Base-by-base conservation (phyloP, 257 asterid genomes). In the Lantana camara region DNA sequence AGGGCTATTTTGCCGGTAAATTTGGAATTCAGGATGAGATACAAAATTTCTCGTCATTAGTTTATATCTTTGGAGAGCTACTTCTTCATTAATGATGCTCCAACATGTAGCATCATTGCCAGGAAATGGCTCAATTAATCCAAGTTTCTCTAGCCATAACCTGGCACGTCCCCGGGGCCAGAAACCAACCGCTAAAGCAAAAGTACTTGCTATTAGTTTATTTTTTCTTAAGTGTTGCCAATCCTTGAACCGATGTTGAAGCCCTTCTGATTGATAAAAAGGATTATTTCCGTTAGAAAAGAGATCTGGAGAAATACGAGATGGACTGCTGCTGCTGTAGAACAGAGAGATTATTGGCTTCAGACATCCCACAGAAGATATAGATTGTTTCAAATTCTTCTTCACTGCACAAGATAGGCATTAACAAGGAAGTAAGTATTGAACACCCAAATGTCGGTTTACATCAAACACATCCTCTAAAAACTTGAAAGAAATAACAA, bases 191-290 rank as follows among this genome's bases (percentile, higher is more conserved):
- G 96, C 97, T 55, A 69, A 70, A 48, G 78, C 77, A 62, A 92
- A 92, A 64, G 96, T 92, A 70, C 95, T 91, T 21, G 98, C 95
- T n/a, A 95, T 92, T 48, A 86, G 80, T 71, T 79, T 92, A 77
- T 79, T 57, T 79, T 67, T 83, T 77, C 98, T 84, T 76, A 82
- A 54, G 66, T 86, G 79, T 71, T 83, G 95, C 98, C 96, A 89
- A 69, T 89, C 86, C 81, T 92, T 92, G 87, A 81, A 89, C 95
- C 88, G 71, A 66, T 91, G 91, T 68, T 78, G 90, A 52, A n/a
- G n/a, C n/a, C 19, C 75, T 59, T 5, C 41, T 12, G 81, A 12
- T 65, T 30, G 79, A 69, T 81, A 78, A 67, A 81, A 47, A 45
- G 83, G 74, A 68, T 86, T 74, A 57, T 30, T 42, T 49, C 74